Conservation (phyloP, 208 protist genomes). For the Leishmania guyanensis region DNA sequence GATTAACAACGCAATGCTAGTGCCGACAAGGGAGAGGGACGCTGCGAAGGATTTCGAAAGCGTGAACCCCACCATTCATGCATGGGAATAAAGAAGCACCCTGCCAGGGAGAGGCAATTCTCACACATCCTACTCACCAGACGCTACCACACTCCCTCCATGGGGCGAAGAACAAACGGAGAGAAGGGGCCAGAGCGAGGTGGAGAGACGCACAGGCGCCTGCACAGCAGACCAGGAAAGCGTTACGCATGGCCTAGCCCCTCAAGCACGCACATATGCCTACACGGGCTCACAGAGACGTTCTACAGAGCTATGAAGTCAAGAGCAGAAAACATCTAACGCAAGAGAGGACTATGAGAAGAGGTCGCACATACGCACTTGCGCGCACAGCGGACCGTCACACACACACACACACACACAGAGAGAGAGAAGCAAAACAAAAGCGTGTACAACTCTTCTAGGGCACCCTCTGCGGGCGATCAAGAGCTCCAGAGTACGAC, state of each 20-base stretch:
- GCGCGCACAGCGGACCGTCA: background rate
- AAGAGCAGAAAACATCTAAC: background rate
- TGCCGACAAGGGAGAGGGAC: background rate
- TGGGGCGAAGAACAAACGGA: background rate
- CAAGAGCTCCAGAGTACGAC: background rate
- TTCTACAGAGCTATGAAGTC: background rate
- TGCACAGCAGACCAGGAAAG: background rate
- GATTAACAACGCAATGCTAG: background rate
- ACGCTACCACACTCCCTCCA: background rate
- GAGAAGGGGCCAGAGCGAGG: background rate
- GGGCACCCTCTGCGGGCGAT: background rate
- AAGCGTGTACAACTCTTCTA: background rate
- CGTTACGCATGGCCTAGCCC: too few species aligned
- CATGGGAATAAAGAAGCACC: background rate
- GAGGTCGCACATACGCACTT: background rate
- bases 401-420: background rate
- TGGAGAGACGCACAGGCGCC: background rate
- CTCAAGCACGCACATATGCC: background rate
- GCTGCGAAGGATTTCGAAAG: background rate
- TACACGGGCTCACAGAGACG: background rate
- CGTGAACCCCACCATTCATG: background rate
- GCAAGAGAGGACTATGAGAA: background rate
- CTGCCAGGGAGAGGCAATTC: background rate
- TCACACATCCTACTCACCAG: background rate
- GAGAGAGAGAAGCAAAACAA: background rate